phyloP scores from a whole-genome alignment of 1,139 yeast species.

The Suhomyces bokatorum region DNA sequence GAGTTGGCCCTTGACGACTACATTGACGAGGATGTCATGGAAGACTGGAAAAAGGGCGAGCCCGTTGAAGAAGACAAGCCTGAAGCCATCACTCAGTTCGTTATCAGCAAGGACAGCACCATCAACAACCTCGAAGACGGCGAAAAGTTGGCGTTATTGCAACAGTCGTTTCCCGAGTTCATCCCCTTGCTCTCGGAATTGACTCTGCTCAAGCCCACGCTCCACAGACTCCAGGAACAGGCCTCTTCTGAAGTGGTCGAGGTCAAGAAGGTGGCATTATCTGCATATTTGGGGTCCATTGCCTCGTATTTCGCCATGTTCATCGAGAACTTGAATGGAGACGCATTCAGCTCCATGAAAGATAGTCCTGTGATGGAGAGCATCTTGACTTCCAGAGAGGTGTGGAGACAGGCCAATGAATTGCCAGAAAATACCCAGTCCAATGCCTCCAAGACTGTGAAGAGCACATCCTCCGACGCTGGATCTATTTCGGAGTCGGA shows the following conservation, averaged over 20 bases:
- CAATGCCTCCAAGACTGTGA: not conserved
- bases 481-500: conserved; percentile 1
- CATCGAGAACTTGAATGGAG: conserved; percentile 54
- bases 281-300: conserved; percentile 74
- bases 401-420: conserved; percentile 81
- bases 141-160: conserved; percentile 50
- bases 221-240: conserved; percentile 26
- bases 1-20: conserved; percentile 83
- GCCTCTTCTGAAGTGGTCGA: conserved; percentile 34
- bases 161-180: conserved; percentile 79
- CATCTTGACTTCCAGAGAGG: conserved; percentile 74
- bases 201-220: conserved; percentile 38
- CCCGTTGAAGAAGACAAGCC: conserved; percentile 34
- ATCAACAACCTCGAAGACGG: conserved; percentile 38
- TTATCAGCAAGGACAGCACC: conserved; percentile 29
- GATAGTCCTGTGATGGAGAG: conserved; percentile 89
- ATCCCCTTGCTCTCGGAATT: conserved; percentile 74
- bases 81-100: conserved; percentile 19
- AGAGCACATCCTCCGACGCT: not conserved
- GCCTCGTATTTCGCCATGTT: conserved; percentile 76
- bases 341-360: conserved; percentile 64
- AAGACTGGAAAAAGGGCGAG: conserved; percentile 59
- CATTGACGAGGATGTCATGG: conserved; percentile 77
- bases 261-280: conserved; percentile 66
- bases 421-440: conserved; percentile 31